Base-by-base conservation (phyloP, 257 asterid species). In the Fraxinus excelsior region DNA sequence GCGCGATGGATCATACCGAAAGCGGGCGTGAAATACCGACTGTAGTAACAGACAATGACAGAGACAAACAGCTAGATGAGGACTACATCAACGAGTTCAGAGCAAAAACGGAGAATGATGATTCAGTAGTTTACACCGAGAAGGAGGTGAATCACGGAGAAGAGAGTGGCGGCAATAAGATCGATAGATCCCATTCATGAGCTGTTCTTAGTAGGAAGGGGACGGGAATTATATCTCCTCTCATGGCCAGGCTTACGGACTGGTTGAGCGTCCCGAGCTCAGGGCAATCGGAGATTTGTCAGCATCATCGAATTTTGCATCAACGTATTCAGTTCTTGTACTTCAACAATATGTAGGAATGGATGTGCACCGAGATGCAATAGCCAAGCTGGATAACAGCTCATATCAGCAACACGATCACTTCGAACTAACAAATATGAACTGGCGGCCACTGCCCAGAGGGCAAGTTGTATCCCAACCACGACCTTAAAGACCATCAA, bases 261-360 rank as follows among this genome's bases (percentile, higher is more conserved):
- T 96, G 99, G 99, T 98, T 19, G 99, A 96, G 77, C 93, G 98
- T 72, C 99, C 97, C 0, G 99, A 93, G 83, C 92, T 96, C 0
- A 97, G 97, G 1, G 91, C 96, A 11, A 91, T 96, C 1, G 99
- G 98, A 2, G 99, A 96, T 82, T 29, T 93, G n/a, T 46, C 91
- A 58, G 97, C 97, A 0, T 93, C 98, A 3, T 85, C 97, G 23
- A 98, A 96, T 77, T 96, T 91, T 28, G 93, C 90, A 0, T 88
- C 96, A 34, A 84, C 90, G 0, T 91, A 79, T 75, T 93, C 99
- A 13, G 98, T 94, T 19, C 78, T 96, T 34, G 97, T 93, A 31
- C 89, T 96, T 80, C 98, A 96, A 69, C 99, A 93, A 71, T 91
- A 93, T 37, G 85, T 86, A n/a, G 96, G 96, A 56, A 77, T 79